These are phyloP conservation scores for Phytophthora ramorum DNA, from an alignment of 352 stramenopile genomes.

Conservation along the genomic window DNA sequence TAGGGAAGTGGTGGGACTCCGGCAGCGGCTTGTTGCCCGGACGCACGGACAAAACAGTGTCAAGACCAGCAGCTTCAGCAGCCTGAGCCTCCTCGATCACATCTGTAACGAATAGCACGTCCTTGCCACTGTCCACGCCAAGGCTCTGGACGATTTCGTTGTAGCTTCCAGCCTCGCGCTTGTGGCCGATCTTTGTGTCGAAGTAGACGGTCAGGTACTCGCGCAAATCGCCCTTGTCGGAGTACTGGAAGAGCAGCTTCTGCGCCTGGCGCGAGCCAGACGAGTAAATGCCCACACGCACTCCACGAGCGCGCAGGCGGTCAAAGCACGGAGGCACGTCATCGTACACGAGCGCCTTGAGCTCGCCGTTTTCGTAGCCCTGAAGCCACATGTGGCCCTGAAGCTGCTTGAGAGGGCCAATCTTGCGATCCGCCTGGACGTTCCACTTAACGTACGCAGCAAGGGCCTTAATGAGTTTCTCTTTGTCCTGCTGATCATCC, in stretches of 20 bases:
- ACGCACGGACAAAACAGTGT: conserved; percentile 81
- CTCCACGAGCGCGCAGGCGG: conserved; percentile 72
- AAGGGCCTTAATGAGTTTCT: conserved; percentile 44
- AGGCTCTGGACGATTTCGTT: conserved; percentile 84
- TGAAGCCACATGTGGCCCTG: conserved; percentile 92
- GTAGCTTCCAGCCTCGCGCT: conserved; percentile 78
- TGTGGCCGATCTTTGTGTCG: conserved; percentile 85
- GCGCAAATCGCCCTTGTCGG: conserved; percentile 82
- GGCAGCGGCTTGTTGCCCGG: conserved; percentile 87
- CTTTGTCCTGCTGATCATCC: conserved; percentile 22
- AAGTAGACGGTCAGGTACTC: conserved; percentile 84
- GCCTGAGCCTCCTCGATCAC: conserved; percentile 87
- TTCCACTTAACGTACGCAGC: conserved; percentile 77
- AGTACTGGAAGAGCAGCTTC: conserved; percentile 89
- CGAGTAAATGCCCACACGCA: conserved; percentile 94
- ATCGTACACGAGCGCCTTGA: conserved; percentile 92
- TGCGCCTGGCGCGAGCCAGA: conserved; percentile 92
- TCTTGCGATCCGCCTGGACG: conserved; percentile 82
- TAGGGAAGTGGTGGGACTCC: conserved; percentile 54
- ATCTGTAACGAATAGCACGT: conserved; percentile 92
- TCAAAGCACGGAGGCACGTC: conserved; percentile 90
- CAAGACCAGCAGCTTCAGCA: conserved; percentile 67
- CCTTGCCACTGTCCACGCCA: conserved; percentile 73
- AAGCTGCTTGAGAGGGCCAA: conserved; percentile 88
- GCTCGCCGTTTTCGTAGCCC: conserved; percentile 86